A percentile compares a stretch with the other conserved stretches of the same genome.
Conservation (phyloP, 208 protist genomes). For the Trypanosoma brucei region DNA sequence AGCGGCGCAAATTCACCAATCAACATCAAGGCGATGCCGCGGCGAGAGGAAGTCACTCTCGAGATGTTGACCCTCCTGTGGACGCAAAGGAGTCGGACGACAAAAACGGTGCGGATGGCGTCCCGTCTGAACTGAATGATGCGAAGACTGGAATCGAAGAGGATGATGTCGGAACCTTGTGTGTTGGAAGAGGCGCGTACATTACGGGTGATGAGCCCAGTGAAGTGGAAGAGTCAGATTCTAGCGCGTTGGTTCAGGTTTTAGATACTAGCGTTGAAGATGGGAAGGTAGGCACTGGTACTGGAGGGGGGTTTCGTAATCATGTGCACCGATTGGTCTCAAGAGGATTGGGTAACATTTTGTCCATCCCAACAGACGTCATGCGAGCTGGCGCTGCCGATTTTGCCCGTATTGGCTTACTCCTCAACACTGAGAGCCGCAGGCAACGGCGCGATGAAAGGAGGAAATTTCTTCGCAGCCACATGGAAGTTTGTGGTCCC, state of each 20-base stretch:
- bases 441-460: conserved; percentile 6
- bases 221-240: background rate
- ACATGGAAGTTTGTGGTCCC: background rate
- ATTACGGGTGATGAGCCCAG: background rate
- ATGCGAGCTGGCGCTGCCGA: conserved; percentile 6
- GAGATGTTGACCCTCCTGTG: too few relatives aligned
- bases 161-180: background rate
- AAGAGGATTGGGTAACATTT: background rate
- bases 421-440: conserved; percentile 2
- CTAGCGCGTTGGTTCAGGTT: too few relatives aligned
- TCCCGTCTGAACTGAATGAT: background rate
- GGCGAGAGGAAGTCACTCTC: background rate
- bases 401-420: conserved; percentile 17
- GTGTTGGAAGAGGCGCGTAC: conserved; percentile 17
- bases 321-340: too few relatives aligned
- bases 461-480: conserved; percentile 3
- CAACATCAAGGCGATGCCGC: background rate
- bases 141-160: conserved; percentile 5
- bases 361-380: background rate
- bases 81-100: too few relatives aligned
- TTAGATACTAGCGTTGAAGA: too few relatives aligned
- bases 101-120: too few relatives aligned
- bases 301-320: too few relatives aligned
- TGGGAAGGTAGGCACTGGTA: too few relatives aligned
- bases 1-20: background rate